A percentile compares a stretch with the other conserved stretches of the same genome.
These are phyloP conservation scores for Omphalotus guepiniiformis DNA, from an alignment of 768 basidiomycete species.

Conservation along the genomic window DNA sequence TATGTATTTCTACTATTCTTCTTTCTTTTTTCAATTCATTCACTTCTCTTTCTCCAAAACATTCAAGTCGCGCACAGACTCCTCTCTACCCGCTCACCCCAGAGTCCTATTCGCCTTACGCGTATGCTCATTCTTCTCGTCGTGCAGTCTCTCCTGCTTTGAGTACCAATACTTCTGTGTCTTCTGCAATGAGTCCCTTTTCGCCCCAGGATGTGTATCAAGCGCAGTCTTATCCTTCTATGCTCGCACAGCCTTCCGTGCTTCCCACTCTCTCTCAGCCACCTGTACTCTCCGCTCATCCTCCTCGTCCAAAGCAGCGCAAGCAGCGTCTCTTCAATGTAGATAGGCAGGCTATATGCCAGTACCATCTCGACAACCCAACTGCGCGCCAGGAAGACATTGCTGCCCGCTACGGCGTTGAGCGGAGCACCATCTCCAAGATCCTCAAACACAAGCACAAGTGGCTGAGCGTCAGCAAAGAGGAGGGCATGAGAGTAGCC, in stretches of 20 bases:
- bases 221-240: neutral
- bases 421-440: slow-evolving; percentile 65
- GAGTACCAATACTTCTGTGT: neutral
- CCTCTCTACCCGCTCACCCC: slow-evolving; percentile 11
- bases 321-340: slow-evolving; percentile 52
- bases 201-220: slow-evolving; percentile 1
- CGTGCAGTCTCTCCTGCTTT: neutral
- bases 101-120: slow-evolving; percentile 24
- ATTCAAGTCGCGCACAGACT: slow-evolving; percentile 4
- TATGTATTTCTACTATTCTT: slow-evolving; percentile 17
- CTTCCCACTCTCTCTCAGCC: neutral
- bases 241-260: neutral
- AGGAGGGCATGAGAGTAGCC: slow-evolving; percentile 54
- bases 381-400: slow-evolving; percentile 57
- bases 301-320: slow-evolving; percentile 1
- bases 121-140: neutral
- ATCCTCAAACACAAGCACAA: slow-evolving; percentile 57
- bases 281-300: neutral
- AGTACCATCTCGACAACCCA: slow-evolving; percentile 45
- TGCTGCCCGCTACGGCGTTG: slow-evolving; percentile 36
- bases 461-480: slow-evolving; percentile 62
- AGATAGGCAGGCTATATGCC: slow-evolving; percentile 52
- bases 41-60: neutral
- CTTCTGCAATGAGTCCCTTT: slow-evolving; percentile 3
- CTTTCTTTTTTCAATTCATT: slow-evolving; percentile 1